These are phyloP conservation scores for Leptographium wingfieldii DNA, from an alignment of 2,329 filamentous ascomycete species.

Conservation along the genomic window DNA sequence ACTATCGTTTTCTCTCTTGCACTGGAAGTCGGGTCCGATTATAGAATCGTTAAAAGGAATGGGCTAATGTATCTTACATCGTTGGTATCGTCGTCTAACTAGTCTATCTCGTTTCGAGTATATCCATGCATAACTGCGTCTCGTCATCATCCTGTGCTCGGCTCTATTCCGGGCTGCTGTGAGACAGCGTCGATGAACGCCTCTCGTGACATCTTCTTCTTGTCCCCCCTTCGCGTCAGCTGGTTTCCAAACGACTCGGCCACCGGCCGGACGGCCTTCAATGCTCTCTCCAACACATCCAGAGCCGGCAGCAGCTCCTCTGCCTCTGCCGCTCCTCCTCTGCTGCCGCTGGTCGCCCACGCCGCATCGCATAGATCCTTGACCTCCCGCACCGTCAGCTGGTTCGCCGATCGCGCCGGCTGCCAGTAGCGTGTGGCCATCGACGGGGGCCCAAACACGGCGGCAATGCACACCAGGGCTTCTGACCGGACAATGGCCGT, in stretches of 20 bases:
- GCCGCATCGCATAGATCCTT: constrained; percentile 24
- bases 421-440: constrained; percentile 13
- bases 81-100: background rate
- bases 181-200: background rate
- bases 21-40: background rate
- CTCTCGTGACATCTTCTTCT: constrained; percentile 1
- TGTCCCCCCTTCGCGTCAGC: constrained; percentile 5
- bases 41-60: background rate
- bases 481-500: constrained; percentile 14
- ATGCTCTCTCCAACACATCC: constrained; percentile 14
- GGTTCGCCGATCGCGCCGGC: constrained; percentile 12
- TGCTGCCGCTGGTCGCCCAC: constrained; percentile 17
- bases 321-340: background rate
- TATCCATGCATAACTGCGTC: background rate
- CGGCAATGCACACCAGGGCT: constrained; percentile 19
- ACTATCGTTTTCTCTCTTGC: background rate
- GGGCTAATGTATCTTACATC: background rate
- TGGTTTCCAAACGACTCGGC: constrained; percentile 5
- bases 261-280: constrained; percentile 13
- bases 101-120: background rate
- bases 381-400: constrained; percentile 19
- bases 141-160: background rate
- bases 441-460: constrained; percentile 20
- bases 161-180: background rate
- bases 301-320: constrained; percentile 19